Evolutionary conservation across 441 rosid species (phyloP).

Genomic region (Biscutella laevigata): DNA sequence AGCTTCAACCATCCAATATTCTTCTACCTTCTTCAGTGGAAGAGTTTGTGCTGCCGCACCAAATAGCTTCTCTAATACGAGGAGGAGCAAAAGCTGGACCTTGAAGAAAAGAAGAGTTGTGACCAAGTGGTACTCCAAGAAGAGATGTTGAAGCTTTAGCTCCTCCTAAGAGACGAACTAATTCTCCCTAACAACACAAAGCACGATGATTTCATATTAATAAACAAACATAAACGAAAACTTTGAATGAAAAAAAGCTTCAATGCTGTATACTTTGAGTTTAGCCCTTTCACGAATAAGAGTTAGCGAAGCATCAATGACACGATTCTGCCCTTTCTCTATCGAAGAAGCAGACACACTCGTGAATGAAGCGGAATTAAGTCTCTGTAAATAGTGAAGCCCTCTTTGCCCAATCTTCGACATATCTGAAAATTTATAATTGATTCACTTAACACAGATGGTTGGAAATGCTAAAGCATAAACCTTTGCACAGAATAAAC

Average conservation of each 20-base stretch:
- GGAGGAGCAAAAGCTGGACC: conserved; percentile 99
- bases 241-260: background rate
- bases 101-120: conserved; percentile 95
- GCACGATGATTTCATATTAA: background rate
- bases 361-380: conserved; percentile 38
- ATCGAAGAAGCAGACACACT: conserved; percentile 51
- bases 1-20: background rate
- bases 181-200: conserved; percentile 52
- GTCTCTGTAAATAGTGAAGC: conserved; percentile 47
- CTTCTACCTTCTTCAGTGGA: conserved; percentile 94
- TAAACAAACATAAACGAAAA: background rate
- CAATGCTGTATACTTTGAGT: conserved; percentile 50
- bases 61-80: conserved; percentile 89
- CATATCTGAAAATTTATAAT: conserved; percentile 38
- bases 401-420: conserved; percentile 42
- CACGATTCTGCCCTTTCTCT: conserved; percentile 77
- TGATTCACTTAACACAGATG: no score
- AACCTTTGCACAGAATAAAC: no score
- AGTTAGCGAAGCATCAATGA: conserved; percentile 87
- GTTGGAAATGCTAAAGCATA: no score
- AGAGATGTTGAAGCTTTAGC: conserved; percentile 63
- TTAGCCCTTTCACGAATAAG: conserved; percentile 93
- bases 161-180: conserved; percentile 84
- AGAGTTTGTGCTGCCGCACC: conserved; percentile 98
- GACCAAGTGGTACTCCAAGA: conserved; percentile 93